Conservation (phyloP, 2,329 filamentous ascomycete genomes). For the Torrubiellomyces zombiae region DNA sequence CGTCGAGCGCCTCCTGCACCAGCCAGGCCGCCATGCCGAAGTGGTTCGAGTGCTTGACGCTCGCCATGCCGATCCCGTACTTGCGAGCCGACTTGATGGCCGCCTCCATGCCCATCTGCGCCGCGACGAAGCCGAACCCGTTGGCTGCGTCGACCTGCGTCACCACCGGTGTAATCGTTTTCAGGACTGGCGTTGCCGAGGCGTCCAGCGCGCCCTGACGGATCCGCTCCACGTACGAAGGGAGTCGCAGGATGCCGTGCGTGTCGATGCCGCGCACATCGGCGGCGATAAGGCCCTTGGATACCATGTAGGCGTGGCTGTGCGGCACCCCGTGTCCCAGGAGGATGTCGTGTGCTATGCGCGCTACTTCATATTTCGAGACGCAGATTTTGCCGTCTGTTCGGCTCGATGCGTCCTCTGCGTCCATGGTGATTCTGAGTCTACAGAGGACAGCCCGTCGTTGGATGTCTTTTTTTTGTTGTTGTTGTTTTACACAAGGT, state of each 20-base stretch:
- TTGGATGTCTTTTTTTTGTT: too few relatives aligned
- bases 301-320: conserved; percentile 43
- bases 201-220: conserved; percentile 52
- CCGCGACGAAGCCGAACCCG: conserved; percentile 59
- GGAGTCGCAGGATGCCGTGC: conserved; percentile 60
- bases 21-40: conserved; percentile 75
- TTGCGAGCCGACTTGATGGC: conserved; percentile 49
- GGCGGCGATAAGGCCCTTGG: conserved; percentile 53
- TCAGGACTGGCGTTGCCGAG: conserved; percentile 38
- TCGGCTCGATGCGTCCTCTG: too few relatives aligned
- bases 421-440: too few relatives aligned
- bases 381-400: conserved; percentile 13
- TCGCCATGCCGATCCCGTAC: conserved; percentile 60
- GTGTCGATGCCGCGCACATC: conserved; percentile 68
- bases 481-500: too few relatives aligned
- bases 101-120: conserved; percentile 45
- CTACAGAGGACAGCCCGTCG: neutral
- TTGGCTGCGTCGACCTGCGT: conserved; percentile 53
- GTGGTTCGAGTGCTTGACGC: conserved; percentile 62
- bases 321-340: conserved; percentile 41
- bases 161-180: conserved; percentile 51
- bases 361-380: conserved; percentile 20
- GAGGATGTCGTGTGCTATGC: conserved; percentile 38
- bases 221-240: conserved; percentile 60
- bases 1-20: conserved; percentile 61